A percentile compares a stretch with the other conserved stretches of the same genome.
Conservation (phyloP, 2,329 filamentous ascomycete genomes). For the Exophiala viscosa region DNA sequence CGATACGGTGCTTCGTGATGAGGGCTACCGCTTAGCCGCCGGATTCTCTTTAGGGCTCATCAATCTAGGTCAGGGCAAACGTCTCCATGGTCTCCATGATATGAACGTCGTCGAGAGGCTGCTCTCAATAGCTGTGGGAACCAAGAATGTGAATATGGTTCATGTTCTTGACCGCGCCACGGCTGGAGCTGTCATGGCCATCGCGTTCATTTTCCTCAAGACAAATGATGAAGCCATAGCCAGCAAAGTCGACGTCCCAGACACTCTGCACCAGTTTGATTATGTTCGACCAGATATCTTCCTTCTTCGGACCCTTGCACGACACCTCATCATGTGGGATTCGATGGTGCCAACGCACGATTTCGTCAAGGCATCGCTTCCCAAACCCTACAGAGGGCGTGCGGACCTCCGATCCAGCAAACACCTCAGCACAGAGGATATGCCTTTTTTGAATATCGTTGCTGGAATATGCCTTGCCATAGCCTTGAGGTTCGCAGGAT, state of each 20-base stretch:
- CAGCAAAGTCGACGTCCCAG: conserved; percentile 86
- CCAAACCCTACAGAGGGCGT: conserved; percentile 62
- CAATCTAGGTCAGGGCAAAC: conserved; percentile 85
- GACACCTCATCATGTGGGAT: conserved; percentile 90
- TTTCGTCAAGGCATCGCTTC: conserved; percentile 75
- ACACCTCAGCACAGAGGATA: conserved; percentile 71
- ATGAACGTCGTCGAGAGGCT: conserved; percentile 90
- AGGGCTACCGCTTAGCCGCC: conserved; percentile 92
- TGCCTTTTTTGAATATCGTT: conserved; percentile 89
- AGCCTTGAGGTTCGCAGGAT: conserved; percentile 70
- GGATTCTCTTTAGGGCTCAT: conserved; percentile 92
- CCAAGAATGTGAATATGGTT: conserved; percentile 85
- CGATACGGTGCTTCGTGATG: conserved; percentile 79
- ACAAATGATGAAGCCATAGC: conserved; percentile 84
- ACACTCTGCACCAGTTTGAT: conserved; percentile 86
- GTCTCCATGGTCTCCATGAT: conserved; percentile 84
- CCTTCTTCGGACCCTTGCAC: conserved; percentile 80
- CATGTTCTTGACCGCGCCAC: conserved; percentile 91
- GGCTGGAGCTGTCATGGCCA: conserved; percentile 85
- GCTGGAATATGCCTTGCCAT: conserved; percentile 74
- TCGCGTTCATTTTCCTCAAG: conserved; percentile 95
- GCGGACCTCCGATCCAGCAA: conserved; percentile 58
- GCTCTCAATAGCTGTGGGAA: conserved; percentile 77
- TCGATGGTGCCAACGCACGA: conserved; percentile 66
- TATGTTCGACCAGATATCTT: conserved; percentile 93